A percentile compares a stretch with the other conserved stretches of the same genome.
Evolutionary conservation across 1,139 yeast species (phyloP).

Genomic region (Suhomyces ambrosiae): DNA sequence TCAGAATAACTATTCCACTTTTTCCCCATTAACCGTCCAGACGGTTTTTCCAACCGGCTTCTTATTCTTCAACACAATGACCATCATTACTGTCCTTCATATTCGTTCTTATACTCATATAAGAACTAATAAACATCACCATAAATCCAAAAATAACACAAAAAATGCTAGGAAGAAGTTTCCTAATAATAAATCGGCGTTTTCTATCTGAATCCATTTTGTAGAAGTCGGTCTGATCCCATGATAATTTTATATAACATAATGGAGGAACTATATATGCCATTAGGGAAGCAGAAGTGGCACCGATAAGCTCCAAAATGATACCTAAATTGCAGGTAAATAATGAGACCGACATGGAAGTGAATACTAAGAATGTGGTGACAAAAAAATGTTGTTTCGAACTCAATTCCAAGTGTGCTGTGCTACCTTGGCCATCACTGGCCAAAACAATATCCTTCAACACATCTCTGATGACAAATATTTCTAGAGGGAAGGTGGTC

Average conservation of each 20-base stretch:
- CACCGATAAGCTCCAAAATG: constrained; percentile 85
- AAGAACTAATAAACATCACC: constrained; percentile 78
- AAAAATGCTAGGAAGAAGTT: constrained; percentile 54
- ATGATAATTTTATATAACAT: constrained; percentile 71
- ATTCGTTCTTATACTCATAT: constrained; percentile 66
- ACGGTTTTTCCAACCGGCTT: too few species aligned
- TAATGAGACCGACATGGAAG: constrained; percentile 76
- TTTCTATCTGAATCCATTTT: constrained; percentile 33
- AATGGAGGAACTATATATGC: constrained; percentile 91
- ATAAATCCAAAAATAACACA: constrained; percentile 73
- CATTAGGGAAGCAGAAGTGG: constrained; percentile 89
- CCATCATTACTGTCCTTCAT: constrained; percentile 30
- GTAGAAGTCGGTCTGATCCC: constrained; percentile 45
- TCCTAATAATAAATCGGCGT: constrained; percentile 30
- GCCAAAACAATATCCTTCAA: constrained; percentile 59
- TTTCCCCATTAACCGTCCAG: too few species aligned
- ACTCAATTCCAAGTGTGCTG: constrained; percentile 46
- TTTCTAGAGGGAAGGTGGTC: constrained; percentile 88
- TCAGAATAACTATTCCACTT: too few species aligned
- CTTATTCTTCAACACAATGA: constrained; percentile 46
- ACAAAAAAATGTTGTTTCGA: constrained; percentile 59
- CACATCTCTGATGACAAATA: constrained; percentile 88
- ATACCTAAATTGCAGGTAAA: constrained; percentile 89
- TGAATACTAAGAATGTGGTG: constrained; percentile 65
- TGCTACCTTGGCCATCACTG: constrained; percentile 25